Percentiles rank a stretch among this genome's conserved stretches.
Conservation (phyloP, 257 asterid genomes). For the Forsythia viridissima region DNA sequence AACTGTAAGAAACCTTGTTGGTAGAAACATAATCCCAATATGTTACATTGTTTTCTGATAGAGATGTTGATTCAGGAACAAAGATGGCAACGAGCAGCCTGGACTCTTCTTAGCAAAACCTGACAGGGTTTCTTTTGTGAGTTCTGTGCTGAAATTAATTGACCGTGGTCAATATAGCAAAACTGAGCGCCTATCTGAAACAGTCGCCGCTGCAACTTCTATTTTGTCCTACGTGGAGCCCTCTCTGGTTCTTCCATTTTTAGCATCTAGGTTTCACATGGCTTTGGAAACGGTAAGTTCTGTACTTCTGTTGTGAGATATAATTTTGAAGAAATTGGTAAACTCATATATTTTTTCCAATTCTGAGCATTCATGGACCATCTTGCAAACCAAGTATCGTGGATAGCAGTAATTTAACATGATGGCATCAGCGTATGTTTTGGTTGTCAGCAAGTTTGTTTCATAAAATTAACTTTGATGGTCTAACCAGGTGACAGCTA, state of each 20-base stretch:
- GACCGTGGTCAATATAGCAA: slow-evolving; percentile 99
- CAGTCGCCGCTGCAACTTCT: slow-evolving; percentile 94
- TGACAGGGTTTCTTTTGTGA: slow-evolving; percentile 82
- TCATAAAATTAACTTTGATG: slow-evolving; percentile 28
- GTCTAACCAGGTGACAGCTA: slow-evolving; percentile 85
- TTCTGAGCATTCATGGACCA: slow-evolving; percentile 4
- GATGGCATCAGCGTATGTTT: slow-evolving; percentile 1
- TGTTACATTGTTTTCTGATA: slow-evolving; percentile 30
- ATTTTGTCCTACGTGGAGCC: slow-evolving; percentile 94
- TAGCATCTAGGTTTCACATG: slow-evolving; percentile 92
- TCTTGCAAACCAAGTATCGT: slow-evolving; percentile 10
- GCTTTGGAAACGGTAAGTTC: slow-evolving; percentile 97
- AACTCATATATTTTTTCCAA: neutral
- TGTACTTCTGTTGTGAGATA: slow-evolving; percentile 11
- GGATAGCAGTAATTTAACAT: slow-evolving; percentile 19
- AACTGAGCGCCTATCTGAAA: slow-evolving; percentile 85
- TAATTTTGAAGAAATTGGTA: neutral
- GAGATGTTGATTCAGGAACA: slow-evolving; percentile 59
- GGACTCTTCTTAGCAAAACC: slow-evolving; percentile 57
- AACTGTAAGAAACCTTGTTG: slow-evolving; percentile 62
- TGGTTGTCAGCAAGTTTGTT: slow-evolving; percentile 11
- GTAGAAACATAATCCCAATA: slow-evolving; percentile 11
- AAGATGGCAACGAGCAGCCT: slow-evolving; percentile 49
- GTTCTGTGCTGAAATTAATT: slow-evolving; percentile 72
- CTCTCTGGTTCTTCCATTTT: slow-evolving; percentile 86